These are phyloP conservation scores for Globisporangium viniferum DNA, from an alignment of 352 stramenopile species.

Conservation along the genomic window DNA sequence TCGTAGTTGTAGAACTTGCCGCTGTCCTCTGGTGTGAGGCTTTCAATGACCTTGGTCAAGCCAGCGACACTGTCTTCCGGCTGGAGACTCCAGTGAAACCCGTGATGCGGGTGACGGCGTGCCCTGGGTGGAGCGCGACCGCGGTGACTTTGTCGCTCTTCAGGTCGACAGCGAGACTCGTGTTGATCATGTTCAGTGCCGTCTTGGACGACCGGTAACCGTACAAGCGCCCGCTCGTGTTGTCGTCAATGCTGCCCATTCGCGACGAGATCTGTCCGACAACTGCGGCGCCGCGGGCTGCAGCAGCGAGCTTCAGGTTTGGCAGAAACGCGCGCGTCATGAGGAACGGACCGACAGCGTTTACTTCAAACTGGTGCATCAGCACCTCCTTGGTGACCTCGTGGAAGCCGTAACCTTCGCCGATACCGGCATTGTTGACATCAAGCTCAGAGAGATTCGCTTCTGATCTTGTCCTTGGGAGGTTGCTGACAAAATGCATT, in stretches of 20 bases:
- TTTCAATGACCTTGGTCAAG: conserved; percentile 27
- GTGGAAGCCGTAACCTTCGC: neutral
- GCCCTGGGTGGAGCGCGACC: conserved; percentile 33
- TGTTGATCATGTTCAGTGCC: conserved; percentile 50
- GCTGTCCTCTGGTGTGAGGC: conserved; percentile 24
- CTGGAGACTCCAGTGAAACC: conserved; percentile 17
- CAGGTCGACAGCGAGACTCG: conserved; percentile 28
- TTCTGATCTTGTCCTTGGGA: too few relatives aligned
- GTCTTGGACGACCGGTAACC: conserved; percentile 56
- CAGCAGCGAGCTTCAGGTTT: conserved; percentile 19
- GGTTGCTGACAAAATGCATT: too few relatives aligned
- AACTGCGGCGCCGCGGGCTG: conserved; percentile 9
- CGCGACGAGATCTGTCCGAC: conserved; percentile 25
- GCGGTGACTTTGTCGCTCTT: conserved; percentile 24
- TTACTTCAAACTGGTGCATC: conserved; percentile 36
- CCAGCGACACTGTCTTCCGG: conserved; percentile 24
- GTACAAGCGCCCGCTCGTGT: conserved; percentile 24
- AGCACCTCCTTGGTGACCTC: conserved; percentile 22
- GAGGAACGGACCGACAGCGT: conserved; percentile 33
- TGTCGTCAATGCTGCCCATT: conserved; percentile 23
- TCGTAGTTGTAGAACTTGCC: conserved; percentile 30
- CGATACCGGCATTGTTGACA: conserved; percentile 43
- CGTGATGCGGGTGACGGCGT: conserved; percentile 34
- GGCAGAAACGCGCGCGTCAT: conserved; percentile 31
- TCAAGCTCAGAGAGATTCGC: too few relatives aligned